Evolutionary conservation across 257 asterid species (phyloP).

Genomic region (Salvia miltiorrhiza): DNA sequence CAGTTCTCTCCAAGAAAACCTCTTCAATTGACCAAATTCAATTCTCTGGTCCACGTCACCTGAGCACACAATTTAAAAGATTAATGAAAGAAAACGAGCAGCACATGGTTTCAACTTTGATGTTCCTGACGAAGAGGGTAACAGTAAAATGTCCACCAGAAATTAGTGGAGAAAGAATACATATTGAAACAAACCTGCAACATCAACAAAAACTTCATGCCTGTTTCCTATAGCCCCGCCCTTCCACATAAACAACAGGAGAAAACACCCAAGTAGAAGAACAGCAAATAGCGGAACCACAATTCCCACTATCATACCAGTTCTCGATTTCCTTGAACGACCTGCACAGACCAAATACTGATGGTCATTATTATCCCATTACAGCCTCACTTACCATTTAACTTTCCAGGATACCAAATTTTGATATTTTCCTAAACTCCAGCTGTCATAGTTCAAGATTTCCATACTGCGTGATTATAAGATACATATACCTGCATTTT

Average conservation of each 20-base stretch:
- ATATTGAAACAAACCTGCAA: constrained; percentile 51
- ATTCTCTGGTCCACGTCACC: constrained; percentile 82
- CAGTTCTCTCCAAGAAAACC: constrained; percentile 90
- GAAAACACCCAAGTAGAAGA: constrained; percentile 51
- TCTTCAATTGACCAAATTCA: constrained; percentile 85
- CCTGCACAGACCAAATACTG: constrained; percentile 37
- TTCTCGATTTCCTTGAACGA: constrained; percentile 52
- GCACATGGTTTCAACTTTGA: not conserved
- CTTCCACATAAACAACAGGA: constrained; percentile 52
- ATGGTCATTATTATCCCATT: not conserved
- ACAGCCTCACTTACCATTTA: not conserved
- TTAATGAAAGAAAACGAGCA: not conserved
- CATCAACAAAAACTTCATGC: constrained; percentile 77
- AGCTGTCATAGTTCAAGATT: not conserved
- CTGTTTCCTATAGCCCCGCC: constrained; percentile 39
- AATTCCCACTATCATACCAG: constrained; percentile 56
- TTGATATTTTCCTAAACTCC: not conserved
- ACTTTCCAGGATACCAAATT: not conserved
- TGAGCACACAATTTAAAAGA: constrained; percentile 22
- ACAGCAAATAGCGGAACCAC: constrained; percentile 47
- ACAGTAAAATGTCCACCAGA: not conserved
- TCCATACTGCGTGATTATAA: not conserved
- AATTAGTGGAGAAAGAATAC: not conserved
- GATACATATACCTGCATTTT: constrained; percentile 44
- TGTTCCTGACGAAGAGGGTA: not conserved